Conservation (phyloP, 2,329 filamentous ascomycete species). For the Penicillium sp. region DNA sequence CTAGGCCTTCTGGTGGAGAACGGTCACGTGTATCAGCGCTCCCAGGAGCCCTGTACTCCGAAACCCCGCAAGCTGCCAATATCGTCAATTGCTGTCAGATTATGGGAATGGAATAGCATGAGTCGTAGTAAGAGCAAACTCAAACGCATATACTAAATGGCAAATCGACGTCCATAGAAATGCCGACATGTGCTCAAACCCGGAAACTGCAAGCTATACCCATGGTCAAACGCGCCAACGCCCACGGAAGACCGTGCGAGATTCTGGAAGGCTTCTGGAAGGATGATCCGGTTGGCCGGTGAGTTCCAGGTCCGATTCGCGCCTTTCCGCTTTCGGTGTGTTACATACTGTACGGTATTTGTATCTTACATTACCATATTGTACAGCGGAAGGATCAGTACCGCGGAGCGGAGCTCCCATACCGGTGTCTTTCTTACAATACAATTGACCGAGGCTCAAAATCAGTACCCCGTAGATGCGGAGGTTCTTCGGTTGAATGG, state of each 20-base stretch:
- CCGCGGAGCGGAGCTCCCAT: slow-evolving; percentile 1
- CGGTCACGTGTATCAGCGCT: not conserved
- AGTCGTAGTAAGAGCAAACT: not conserved
- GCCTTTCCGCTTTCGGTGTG: slow-evolving; percentile 5
- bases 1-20: slow-evolving; percentile 4
- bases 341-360: not conserved
- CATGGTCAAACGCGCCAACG: slow-evolving; percentile 14
- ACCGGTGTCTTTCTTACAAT: not conserved
- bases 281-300: slow-evolving; percentile 15
- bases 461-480: not conserved
- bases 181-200: slow-evolving; percentile 4
- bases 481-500: not conserved
- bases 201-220: slow-evolving; percentile 7
- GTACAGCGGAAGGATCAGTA: not conserved
- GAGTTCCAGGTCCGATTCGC: slow-evolving; percentile 3
- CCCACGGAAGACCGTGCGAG: slow-evolving; percentile 5
- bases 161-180: not conserved
- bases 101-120: not conserved
- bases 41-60: slow-evolving; percentile 8
- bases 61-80: slow-evolving; percentile 7
- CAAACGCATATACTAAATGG: not conserved
- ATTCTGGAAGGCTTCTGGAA: slow-evolving; percentile 25
- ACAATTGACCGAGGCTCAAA: not conserved
- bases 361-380: not conserved
- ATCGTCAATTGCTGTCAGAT: not conserved